Evolutionary conservation across 805 yeast species (phyloP), one percentile per base, ranked within the genome.

Genomic region (Alloascoidea africana): DNA sequence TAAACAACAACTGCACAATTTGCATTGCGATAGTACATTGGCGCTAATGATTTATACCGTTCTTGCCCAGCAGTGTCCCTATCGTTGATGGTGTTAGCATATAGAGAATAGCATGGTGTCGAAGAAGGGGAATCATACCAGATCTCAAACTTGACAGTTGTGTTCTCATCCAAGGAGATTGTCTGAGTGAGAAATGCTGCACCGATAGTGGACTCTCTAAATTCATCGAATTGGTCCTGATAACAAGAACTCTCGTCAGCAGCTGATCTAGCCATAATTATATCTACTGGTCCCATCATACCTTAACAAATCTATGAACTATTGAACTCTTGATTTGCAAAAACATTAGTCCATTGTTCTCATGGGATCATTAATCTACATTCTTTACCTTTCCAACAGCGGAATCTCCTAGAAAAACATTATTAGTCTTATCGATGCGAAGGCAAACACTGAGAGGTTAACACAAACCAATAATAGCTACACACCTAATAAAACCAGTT

Each of bases 31-130:
- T 82, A 81, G 53, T 82, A 81, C 77, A 82, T 76, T 14, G 93
- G 91, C 0, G 91, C 86, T 43, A 81, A 58, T 14, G 84, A 76
- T 50, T 79, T 82, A 61, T 82, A 82, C 36, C 93, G 63, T 52
- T 81, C 93, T 53, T 81, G 98, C 17, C 98, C 98, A 0, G 98
- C 98, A 11, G 98, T 89, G 54, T 89, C 98, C 94, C 91, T 50
- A 35, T 5, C n/a, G n/a, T n/a, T n/a, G 14, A 16, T 23, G 30
- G n/a, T 8, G n/a, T 23, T 23, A 23, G 30, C n/a, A 8, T 23
- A 8, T 8, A 8, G 30, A 8, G 8, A 23, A 23, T 23, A 8
- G n/a, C 8, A 23, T 8, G n/a, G 13, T 23, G n/a, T n/a, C n/a
- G 30, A 23, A 8, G n/a, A 23, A 23, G 13, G n/a, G n/a, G 15